Base-by-base conservation (phyloP, 2,329 filamentous ascomycete species). In the Diaporthe humulicola region DNA sequence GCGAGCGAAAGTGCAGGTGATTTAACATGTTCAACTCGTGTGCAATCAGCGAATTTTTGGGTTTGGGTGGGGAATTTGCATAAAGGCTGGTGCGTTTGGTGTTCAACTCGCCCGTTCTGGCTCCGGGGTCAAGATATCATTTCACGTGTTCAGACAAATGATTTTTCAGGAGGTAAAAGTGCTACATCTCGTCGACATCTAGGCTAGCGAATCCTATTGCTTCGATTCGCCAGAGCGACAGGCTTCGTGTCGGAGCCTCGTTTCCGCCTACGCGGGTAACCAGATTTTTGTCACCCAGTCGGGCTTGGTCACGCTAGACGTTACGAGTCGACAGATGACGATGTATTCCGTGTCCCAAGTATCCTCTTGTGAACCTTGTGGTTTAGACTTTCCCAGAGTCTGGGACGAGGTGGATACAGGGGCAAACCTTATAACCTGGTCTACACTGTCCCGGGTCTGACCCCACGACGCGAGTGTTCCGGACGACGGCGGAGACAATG, bases 21-120 rank as follows among this genome's bases (percentile, higher is more conserved):
- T 71, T 73, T 69, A 71, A 73, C 73, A 74, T 76, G 69, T 74
- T 74, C 74, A 76, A 74, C 74, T 74, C 74, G 73, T 76, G 74
- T 64, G 56, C 70, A 72, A 72, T 74, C 70, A 66, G 73, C 73
- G 40, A 38, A 38, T 38, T 70, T 66, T 57, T 61, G 52, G 50
- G 30, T 60, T 58, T 30, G 45, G 56, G 50, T 33, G 52, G 54
- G 64, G 38, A 36, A 14, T 33, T 36, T 40, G 60, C 56, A 58
- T 72, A 66, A 33, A 48, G 64, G 50, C 72, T 40, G 67, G 54
- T 52, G 56, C 48, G 60, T 73, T 60, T 54, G 73, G 73, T 73
- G 73, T 76, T 74, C 73, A 73, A 74, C 73, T 54, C 73, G 75
- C 73, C 71, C 56, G 66, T 48, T 66, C 67, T 58, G 25, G 56